A percentile compares a stretch with the other conserved stretches of the same genome.
These are phyloP conservation scores for Boletus bicolor DNA, from an alignment of 768 basidiomycete genomes.

Conservation along the genomic window DNA sequence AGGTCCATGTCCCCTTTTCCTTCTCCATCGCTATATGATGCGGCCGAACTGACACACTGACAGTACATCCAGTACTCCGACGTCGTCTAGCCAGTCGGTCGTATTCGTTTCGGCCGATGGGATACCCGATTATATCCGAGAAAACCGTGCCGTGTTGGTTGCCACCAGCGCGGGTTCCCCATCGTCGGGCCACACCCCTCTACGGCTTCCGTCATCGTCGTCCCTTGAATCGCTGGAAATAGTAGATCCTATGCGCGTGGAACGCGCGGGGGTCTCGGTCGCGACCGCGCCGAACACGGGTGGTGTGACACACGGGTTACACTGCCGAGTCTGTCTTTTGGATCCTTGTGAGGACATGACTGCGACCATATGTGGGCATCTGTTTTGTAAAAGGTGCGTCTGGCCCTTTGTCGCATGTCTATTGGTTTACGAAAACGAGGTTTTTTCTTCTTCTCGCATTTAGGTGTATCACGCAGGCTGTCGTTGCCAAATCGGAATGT, in stretches of 20 bases:
- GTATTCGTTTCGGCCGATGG: slow-evolving; percentile 30
- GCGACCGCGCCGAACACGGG: not conserved
- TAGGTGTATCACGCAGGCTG: slow-evolving; percentile 51
- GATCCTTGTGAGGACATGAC: slow-evolving; percentile 52
- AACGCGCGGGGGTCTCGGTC: not conserved
- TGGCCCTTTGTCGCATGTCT: not conserved
- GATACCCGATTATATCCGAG: slow-evolving; percentile 30
- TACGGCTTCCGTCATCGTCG: slow-evolving; percentile 24
- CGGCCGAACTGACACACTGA: not conserved
- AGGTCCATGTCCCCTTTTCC: slow-evolving; percentile 9
- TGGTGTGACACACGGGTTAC: slow-evolving; percentile 27
- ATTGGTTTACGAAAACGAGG: not conserved
- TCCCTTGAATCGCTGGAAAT: slow-evolving; percentile 23
- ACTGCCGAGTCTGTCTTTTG: slow-evolving; percentile 49
- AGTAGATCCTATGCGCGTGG: not conserved
- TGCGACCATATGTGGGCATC: slow-evolving; percentile 60
- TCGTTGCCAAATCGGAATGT: slow-evolving; percentile 46
- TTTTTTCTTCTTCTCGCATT: not conserved
- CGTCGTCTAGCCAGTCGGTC: slow-evolving; percentile 23
- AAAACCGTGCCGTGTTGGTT: slow-evolving; percentile 30
- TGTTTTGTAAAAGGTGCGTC: slow-evolving; percentile 55
- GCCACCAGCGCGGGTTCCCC: slow-evolving; percentile 28
- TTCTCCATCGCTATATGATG: not conserved
- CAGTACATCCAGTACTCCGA: slow-evolving; percentile 6
- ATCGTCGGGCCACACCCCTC: slow-evolving; percentile 16